Conservation (phyloP, 1,139 yeast genomes). For the Lodderomyces theae region DNA sequence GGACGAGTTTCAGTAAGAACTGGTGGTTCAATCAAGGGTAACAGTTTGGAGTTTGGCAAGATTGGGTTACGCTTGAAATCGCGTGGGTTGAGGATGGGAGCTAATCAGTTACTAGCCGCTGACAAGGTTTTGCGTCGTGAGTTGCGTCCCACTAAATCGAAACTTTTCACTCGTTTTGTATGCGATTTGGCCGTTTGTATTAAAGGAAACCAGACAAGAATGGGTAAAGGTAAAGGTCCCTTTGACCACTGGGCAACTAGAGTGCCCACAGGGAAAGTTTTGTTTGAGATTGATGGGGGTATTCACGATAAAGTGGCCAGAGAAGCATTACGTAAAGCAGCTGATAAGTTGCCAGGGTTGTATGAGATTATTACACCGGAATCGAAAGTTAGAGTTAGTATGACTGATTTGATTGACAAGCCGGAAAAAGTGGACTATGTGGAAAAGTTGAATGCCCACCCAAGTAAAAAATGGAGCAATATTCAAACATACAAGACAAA, state of each 20-base stretch:
- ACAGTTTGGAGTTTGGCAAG: slow-evolving; percentile 73
- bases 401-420: slow-evolving; percentile 44
- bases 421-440: slow-evolving; percentile 53
- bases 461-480: slow-evolving; percentile 62
- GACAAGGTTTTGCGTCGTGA: slow-evolving; percentile 81
- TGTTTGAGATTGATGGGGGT: slow-evolving; percentile 78
- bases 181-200: slow-evolving; percentile 90
- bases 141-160: slow-evolving; percentile 69
- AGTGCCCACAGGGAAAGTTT: slow-evolving; percentile 91
- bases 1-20: slow-evolving; percentile 93
- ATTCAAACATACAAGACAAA: slow-evolving; percentile 45
- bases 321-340: slow-evolving; percentile 89
- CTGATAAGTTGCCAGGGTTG: slow-evolving; percentile 87
- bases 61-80: slow-evolving; percentile 85
- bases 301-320: slow-evolving; percentile 88
- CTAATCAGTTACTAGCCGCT: slow-evolving; percentile 88
- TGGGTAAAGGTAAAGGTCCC: slow-evolving; percentile 99
- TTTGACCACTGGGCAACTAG: slow-evolving; percentile 97
- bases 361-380: slow-evolving; percentile 78
- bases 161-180: slow-evolving; percentile 74
- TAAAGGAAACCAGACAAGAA: slow-evolving; percentile 98
- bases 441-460: slow-evolving; percentile 54
- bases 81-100: slow-evolving; percentile 84
- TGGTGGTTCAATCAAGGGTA: slow-evolving; percentile 93
- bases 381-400: slow-evolving; percentile 71